Conservation (phyloP, 768 basidiomycete species). For the Lactarius psammicola region DNA sequence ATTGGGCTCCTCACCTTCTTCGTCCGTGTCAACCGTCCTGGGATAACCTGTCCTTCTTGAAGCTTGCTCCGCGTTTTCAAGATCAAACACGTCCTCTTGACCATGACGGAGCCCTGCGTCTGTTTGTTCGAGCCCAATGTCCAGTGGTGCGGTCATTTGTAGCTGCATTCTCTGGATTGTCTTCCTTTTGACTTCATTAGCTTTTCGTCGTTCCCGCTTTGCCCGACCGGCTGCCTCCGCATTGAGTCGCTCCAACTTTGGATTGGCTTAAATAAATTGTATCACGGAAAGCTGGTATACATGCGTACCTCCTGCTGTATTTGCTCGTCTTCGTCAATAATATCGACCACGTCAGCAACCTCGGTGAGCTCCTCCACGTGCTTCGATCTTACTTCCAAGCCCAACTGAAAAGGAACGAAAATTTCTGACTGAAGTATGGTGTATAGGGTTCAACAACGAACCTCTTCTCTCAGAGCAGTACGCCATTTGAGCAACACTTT, state of each 20-base stretch:
- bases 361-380: conserved; percentile 76
- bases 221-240: conserved; percentile 67
- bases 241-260: conserved; percentile 80
- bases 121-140: conserved; percentile 85
- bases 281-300: conserved; percentile 13
- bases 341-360: conserved; percentile 58
- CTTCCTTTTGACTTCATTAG: conserved; percentile 84
- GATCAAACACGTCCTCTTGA: conserved; percentile 87
- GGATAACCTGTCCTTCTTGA: conserved; percentile 42
- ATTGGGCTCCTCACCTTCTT: conserved; percentile 47
- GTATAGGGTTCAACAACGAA: conserved; percentile 36
- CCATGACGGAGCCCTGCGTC: conserved; percentile 72
- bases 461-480: conserved; percentile 82
- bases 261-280: conserved; percentile 14
- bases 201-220: conserved; percentile 78
- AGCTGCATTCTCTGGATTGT: conserved; percentile 95
- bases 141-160: conserved; percentile 96
- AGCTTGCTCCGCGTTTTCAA: conserved; percentile 57
- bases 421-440: neutral
- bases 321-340: conserved; percentile 83
- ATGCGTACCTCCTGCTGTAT: conserved; percentile 80
- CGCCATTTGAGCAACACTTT: conserved; percentile 93
- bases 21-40: conserved; percentile 30
- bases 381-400: conserved; percentile 77
- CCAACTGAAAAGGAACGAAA: conserved; percentile 50